Evolutionary conservation across 441 rosid genomes (phyloP).

Genomic region (Melastoma candidum): DNA sequence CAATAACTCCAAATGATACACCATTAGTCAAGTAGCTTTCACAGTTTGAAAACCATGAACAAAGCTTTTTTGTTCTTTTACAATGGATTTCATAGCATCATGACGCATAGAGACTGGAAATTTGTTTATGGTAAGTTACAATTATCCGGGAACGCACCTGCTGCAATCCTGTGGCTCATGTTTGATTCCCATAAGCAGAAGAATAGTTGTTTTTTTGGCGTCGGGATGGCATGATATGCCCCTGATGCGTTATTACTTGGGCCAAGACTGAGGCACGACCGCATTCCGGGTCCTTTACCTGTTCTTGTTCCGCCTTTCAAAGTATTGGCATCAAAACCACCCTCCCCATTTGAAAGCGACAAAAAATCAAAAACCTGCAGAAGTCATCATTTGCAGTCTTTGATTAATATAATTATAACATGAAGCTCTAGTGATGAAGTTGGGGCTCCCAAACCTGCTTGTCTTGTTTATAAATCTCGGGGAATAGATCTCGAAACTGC

Average conservation of each 20-base stretch:
- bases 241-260: no score
- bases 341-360: constrained; percentile 40
- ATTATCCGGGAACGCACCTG: constrained; percentile 34
- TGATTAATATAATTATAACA: no score
- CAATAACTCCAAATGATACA: no score
- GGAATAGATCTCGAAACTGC: constrained; percentile 13
- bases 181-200: constrained; percentile 31
- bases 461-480: constrained; percentile 22
- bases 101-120: background rate
- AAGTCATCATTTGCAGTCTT: constrained; percentile 1
- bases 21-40: no score
- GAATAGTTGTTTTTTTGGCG: constrained; percentile 10
- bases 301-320: constrained; percentile 10
- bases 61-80: no score
- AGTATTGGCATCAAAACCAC: constrained; percentile 16
- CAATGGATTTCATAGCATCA: no score
- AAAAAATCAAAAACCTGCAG: constrained; percentile 61
- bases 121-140: background rate
- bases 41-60: no score
- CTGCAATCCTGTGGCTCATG: constrained; percentile 32
- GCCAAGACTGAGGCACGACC: constrained; percentile 21
- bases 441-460: constrained; percentile 33
- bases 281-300: constrained; percentile 21
- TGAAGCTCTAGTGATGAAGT: constrained; percentile 1
- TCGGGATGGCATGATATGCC: constrained; percentile 17